Percentiles rank a stretch among this genome's conserved stretches.
Evolutionary conservation across 2,329 filamentous ascomycete species (phyloP).

Genomic region (Dryadomyces quercus-mongolicae): DNA sequence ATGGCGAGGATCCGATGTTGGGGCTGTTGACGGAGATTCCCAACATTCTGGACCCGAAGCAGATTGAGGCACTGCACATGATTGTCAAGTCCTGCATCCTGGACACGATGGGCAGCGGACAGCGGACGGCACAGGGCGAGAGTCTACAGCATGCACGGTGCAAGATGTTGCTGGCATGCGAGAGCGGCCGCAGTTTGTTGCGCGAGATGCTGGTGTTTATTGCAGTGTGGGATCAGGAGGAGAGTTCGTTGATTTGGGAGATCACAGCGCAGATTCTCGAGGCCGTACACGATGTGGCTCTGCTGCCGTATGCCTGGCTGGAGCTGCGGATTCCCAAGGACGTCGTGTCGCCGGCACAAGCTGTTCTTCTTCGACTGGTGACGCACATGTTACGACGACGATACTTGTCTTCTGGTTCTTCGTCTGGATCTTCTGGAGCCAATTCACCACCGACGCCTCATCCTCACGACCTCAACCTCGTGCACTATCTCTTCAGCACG

Average conservation of each 20-base stretch:
- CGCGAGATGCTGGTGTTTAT: conserved; percentile 92
- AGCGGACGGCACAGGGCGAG: conserved; percentile 52
- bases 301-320: conserved; percentile 87
- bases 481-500: conserved; percentile 86
- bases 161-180: conserved; percentile 77
- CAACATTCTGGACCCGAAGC: conserved; percentile 83
- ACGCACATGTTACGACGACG: conserved; percentile 68
- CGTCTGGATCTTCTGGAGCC: too few relatives aligned
- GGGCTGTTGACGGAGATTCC: conserved; percentile 88
- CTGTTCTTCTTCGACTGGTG: conserved; percentile 79
- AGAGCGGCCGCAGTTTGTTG: conserved; percentile 80
- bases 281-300: conserved; percentile 75
- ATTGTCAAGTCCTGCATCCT: conserved; percentile 93
- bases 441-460: background rate
- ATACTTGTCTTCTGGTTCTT: conserved; percentile 6
- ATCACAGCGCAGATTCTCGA: conserved; percentile 95
- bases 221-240: conserved; percentile 89
- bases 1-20: conserved; percentile 64
- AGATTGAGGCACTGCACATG: conserved; percentile 95
- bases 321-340: conserved; percentile 87
- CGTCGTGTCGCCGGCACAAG: conserved; percentile 90
- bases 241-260: conserved; percentile 90
- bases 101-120: conserved; percentile 60
- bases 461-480: conserved; percentile 41
- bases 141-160: conserved; percentile 86